These are phyloP conservation scores for Trichomonas tenax DNA, from an alignment of 208 protist species.

Conservation along the genomic window DNA sequence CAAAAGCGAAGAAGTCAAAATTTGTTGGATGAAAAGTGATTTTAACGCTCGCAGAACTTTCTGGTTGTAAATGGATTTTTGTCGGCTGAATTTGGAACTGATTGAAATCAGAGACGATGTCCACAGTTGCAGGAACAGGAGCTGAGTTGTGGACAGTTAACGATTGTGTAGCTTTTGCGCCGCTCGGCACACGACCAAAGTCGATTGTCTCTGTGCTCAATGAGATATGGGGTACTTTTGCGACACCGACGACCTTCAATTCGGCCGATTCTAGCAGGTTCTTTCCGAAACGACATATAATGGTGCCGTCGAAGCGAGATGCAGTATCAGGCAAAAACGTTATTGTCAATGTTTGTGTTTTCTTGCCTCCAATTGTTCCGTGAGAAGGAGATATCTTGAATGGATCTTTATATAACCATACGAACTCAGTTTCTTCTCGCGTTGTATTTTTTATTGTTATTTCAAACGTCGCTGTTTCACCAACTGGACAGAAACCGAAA, in stretches of 20 bases:
- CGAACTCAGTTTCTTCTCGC: background rate
- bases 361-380: background rate
- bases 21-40: slow-evolving; percentile 1
- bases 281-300: background rate
- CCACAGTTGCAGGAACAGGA: background rate
- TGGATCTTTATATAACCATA: slow-evolving; percentile 4
- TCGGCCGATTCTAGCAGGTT: background rate
- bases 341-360: background rate
- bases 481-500: slow-evolving; percentile 6
- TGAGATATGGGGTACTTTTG: background rate
- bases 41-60: background rate
- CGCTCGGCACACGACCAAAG: background rate
- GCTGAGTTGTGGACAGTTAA: slow-evolving; percentile 5
- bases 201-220: background rate
- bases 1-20: slow-evolving; percentile 8
- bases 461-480: background rate
- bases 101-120: background rate
- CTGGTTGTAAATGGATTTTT: background rate
- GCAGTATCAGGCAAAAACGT: background rate
- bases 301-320: background rate
- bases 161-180: background rate
- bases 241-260: background rate
- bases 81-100: background rate
- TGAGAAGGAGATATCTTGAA: background rate
- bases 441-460: background rate